A percentile compares a stretch with the other conserved stretches of the same genome.
phyloP scores from a whole-genome alignment of 306 rosid species.

The Hylodesmum podocarpum region DNA sequence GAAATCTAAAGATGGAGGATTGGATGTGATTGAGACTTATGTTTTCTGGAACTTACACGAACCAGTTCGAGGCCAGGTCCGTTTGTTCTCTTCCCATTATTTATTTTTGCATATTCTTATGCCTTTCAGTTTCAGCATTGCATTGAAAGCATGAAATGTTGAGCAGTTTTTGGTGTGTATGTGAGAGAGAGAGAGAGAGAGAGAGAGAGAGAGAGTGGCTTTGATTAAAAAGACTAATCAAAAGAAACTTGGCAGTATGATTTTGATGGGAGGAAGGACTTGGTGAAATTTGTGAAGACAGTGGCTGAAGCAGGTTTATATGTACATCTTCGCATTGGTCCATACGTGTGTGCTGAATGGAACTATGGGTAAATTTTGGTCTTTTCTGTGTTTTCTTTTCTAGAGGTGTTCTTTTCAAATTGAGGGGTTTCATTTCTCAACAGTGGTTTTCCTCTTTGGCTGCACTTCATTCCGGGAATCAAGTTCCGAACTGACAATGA shows the following conservation, averaged over 20 bases:
- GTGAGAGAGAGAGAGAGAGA: too few species aligned
- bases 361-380: constrained; percentile 73
- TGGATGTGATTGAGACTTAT: constrained; percentile 94
- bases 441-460: constrained; percentile 97
- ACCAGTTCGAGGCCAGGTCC: constrained; percentile 79
- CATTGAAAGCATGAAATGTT: constrained; percentile 16
- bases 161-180: background rate
- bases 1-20: constrained; percentile 94
- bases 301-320: constrained; percentile 84
- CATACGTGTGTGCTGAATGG: constrained; percentile 98
- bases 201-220: too few species aligned
- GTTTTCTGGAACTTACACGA: constrained; percentile 94
- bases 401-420: constrained; percentile 20
- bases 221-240: background rate
- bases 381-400: background rate
- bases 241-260: constrained; percentile 52
- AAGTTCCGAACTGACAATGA: constrained; percentile 88
- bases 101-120: background rate
- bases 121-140: background rate
- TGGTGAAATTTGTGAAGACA: constrained; percentile 73
- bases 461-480: constrained; percentile 86
- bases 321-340: constrained; percentile 93
- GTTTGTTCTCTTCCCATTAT: background rate
- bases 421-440: constrained; percentile 31
- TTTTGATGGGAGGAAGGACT: constrained; percentile 78